Evolutionary conservation across 139 green algal species (phyloP).

Genomic region (Tetraselmis chui): DNA sequence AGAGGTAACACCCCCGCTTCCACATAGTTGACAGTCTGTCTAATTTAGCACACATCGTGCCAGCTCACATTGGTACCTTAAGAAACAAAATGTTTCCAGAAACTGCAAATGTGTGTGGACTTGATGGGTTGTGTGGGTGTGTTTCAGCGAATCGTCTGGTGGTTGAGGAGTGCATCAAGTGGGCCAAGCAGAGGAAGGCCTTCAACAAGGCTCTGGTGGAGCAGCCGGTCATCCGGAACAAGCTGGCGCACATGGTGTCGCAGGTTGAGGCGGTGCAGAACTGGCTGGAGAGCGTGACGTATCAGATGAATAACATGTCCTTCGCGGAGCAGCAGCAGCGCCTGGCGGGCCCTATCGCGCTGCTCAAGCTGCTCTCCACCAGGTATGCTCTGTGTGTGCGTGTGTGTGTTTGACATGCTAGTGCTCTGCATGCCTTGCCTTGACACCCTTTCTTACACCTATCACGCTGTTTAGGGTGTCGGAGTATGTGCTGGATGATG

Average conservation of each 20-base stretch:
- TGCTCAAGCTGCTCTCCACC: conserved; percentile 24
- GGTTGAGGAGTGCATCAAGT: conserved; percentile 25
- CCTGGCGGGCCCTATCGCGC: conserved; percentile 25
- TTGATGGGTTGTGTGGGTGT: too few relatives aligned
- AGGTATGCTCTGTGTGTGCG: too few relatives aligned
- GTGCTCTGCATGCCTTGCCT: too few relatives aligned
- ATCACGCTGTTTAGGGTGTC: neutral
- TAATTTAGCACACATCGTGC: too few relatives aligned
- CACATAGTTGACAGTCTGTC: too few relatives aligned
- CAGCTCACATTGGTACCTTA: too few relatives aligned
- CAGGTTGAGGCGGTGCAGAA: conserved; percentile 19
- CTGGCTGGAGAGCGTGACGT: conserved; percentile 26
- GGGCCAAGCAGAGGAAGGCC: conserved; percentile 19
- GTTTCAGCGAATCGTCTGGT: conserved; percentile 1
- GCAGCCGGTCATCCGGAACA: conserved; percentile 28
- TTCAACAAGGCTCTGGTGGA: conserved; percentile 24
- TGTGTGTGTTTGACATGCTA: too few relatives aligned
- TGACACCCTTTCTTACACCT: too few relatives aligned
- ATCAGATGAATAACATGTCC: conserved; percentile 21
- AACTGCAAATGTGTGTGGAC: too few relatives aligned
- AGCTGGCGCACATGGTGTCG: conserved; percentile 19
- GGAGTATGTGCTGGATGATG: conserved; percentile 15
- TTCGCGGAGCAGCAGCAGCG: conserved; percentile 12
- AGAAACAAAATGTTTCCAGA: too few relatives aligned
- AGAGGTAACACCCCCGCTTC: too few relatives aligned